Evolutionary conservation across 2,329 filamentous ascomycete species (phyloP), one percentile per base, ranked within the genome.

Genomic region (Cryphonectria nitschkei): DNA sequence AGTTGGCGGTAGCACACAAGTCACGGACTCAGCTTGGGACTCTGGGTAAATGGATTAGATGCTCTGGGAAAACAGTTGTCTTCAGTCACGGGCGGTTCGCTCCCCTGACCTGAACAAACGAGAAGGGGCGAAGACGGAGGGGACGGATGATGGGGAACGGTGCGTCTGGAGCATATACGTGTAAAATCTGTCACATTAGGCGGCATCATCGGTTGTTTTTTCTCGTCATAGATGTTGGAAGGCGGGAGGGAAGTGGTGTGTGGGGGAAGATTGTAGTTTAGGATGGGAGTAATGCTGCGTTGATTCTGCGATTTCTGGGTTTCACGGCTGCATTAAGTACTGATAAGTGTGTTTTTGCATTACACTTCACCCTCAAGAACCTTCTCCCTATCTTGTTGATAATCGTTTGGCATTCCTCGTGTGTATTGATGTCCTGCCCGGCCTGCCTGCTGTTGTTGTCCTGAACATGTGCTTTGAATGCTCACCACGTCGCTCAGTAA

Each of bases 151-250:
- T 34, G 37, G 37, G 58, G 56, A 29, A n/a, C 43, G 34, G 67
- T 54, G 61, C 69, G 62, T 71, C 43, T 67, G 73, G 74, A 77
- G 74, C 75, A 79, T 77, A 80, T 80, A 81, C 80, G 81, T 85
- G 84, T 86, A 86, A 81, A 85, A 83, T 85, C 39, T 85, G 80
- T 84, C 79, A 80, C 80, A 82, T 82, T 80, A 80, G 78, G 80
- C 78, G 78, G 76, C 77, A 78, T 80, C 80, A 65, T 46, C n/a
- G 61, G 52, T 39, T 72, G 71, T 68, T 74, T 77, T 71, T 52
- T 76, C 80, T 83, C 80, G 81, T 83, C 79, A 85, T 85, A 86
- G 83, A 85, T 74, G 79, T 79, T 79, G 37, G 66, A 26, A 58
- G 32, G 34, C n/a, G 29, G 62, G 41, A n/a, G 41, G 50, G 43